phyloP scores from a whole-genome alignment of 768 basidiomycete species.

The Boletus reticuloceps region DNA sequence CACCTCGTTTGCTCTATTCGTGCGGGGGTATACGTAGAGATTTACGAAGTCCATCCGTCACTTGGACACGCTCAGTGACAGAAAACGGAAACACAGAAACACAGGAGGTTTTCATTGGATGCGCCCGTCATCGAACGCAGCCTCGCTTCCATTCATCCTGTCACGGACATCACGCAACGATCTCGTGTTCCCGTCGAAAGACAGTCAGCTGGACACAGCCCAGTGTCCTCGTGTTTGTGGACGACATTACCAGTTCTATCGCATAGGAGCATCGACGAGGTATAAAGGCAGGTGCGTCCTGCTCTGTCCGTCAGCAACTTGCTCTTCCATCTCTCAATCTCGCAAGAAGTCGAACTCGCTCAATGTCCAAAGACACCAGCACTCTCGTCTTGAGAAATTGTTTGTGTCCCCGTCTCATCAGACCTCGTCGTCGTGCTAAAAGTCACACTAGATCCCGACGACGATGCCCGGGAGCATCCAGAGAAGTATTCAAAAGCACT shows the following conservation, averaged over 20 bases:
- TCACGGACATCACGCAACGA: neutral
- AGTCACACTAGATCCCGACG: neutral
- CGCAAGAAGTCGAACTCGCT: neutral
- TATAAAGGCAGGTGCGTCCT: slow-evolving; percentile 1
- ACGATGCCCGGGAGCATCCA: neutral
- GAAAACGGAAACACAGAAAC: too few relatives aligned
- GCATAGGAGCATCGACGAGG: neutral
- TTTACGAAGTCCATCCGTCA: too few relatives aligned
- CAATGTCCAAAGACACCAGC: neutral
- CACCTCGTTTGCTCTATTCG: too few relatives aligned
- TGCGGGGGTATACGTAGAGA: too few relatives aligned
- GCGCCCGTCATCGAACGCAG: neutral
- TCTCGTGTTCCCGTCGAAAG: neutral
- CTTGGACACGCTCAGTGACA: too few relatives aligned
- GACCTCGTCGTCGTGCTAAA: neutral
- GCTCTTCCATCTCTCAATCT: neutral
- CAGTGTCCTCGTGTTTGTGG: neutral
- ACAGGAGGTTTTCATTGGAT: neutral
- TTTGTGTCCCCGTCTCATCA: too few relatives aligned
- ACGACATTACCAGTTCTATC: neutral
- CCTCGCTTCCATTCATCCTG: neutral
- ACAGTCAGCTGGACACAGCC: neutral
- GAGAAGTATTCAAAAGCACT: neutral
- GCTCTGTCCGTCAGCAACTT: neutral
- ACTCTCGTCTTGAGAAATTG: neutral